phyloP scores from a whole-genome alignment of 257 asterid genomes.

The Nicotiana knightiana region DNA sequence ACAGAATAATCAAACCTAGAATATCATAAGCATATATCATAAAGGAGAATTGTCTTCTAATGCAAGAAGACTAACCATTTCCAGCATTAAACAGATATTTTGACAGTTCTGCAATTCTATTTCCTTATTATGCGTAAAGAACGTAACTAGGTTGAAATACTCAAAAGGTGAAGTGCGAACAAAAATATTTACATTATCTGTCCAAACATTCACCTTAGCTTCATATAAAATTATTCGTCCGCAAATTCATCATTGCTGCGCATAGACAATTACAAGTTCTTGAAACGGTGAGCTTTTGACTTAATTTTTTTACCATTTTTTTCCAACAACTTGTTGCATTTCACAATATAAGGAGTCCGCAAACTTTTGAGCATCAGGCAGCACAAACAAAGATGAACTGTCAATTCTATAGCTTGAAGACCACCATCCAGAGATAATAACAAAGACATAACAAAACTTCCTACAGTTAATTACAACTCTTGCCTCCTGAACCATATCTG shows the following conservation, averaged over 20 bases:
- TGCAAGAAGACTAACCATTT: neutral
- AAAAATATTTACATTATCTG: neutral
- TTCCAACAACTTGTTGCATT: neutral
- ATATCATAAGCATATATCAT: neutral
- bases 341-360: neutral
- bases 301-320: too few species aligned
- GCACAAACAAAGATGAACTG: neutral
- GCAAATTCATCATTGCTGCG: too few species aligned
- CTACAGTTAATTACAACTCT: neutral
- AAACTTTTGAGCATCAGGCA: neutral
- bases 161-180: neutral
- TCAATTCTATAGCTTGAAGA: neutral
- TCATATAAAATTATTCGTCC: too few species aligned
- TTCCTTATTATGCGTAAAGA: neutral
- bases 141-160: neutral
- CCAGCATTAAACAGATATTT: neutral
- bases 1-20: constrained; percentile 75
- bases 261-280: neutral
- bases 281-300: neutral
- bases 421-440: neutral
- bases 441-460: neutral
- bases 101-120: neutral
- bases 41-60: neutral
- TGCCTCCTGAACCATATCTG: neutral
- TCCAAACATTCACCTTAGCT: neutral